Conservation (phyloP, 2,329 filamentous ascomycete genomes). For the Ascochyta viciae-villosae region DNA sequence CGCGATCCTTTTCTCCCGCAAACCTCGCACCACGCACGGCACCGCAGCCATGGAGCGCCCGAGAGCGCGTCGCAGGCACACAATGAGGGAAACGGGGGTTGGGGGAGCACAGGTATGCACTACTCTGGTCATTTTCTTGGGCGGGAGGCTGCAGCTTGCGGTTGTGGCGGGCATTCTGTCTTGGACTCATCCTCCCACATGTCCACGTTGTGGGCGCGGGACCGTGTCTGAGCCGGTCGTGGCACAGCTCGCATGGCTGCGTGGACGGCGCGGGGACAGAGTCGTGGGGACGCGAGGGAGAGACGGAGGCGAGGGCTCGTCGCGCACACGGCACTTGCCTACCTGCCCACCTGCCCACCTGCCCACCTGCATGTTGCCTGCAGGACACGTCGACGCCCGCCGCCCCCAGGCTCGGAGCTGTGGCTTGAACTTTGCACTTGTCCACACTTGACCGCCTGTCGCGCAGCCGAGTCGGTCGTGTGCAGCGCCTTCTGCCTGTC, state of each 20-base stretch:
- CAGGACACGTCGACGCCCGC: constrained; percentile 24
- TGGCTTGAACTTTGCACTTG: constrained; percentile 22
- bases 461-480: constrained; percentile 8
- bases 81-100: constrained; percentile 42
- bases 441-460: constrained; percentile 28
- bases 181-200: neutral
- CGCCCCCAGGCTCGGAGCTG: constrained; percentile 17
- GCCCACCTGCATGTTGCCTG: neutral
- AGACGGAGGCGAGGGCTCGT: constrained; percentile 17
- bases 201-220: constrained; percentile 15
- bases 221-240: constrained; percentile 10
- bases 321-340: constrained; percentile 22
- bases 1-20: constrained; percentile 57
- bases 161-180: constrained; percentile 12
- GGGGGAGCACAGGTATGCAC: constrained; percentile 49
- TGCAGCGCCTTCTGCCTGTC: neutral
- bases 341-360: neutral
- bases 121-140: constrained; percentile 15
- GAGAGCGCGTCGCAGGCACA: constrained; percentile 36
- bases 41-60: constrained; percentile 50
- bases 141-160: constrained; percentile 2
- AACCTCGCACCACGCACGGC: constrained; percentile 44
- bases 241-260: constrained; percentile 24
- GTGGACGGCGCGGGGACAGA: neutral
- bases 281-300: constrained; percentile 4